A percentile compares a stretch with the other conserved stretches of the same genome.
Evolutionary conservation across 306 rosid species (phyloP).

Genomic region (Rubus parviflorus): DNA sequence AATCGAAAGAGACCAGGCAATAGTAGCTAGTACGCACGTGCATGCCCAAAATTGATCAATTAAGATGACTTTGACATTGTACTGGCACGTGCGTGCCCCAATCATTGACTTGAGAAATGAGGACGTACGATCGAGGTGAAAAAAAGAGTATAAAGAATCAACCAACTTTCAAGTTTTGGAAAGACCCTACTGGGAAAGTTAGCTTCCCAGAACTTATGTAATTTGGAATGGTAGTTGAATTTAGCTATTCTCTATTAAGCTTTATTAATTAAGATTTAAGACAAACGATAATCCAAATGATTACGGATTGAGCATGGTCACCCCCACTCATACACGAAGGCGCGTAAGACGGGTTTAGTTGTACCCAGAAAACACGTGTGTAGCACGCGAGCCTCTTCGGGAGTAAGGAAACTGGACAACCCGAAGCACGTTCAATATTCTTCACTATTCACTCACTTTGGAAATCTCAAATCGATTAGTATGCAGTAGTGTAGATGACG

Average conservation of each 20-base stretch:
- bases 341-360: neutral
- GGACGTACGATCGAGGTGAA: too few relatives aligned
- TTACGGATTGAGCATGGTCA: neutral
- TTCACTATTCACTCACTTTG: neutral
- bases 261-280: neutral
- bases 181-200: constrained; percentile 19
- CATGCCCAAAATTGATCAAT: too few relatives aligned
- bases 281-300: neutral
- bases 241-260: neutral
- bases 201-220: neutral
- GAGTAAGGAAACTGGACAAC: neutral
- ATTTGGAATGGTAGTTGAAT: constrained; percentile 15
- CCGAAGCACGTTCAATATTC: neutral
- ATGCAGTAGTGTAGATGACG: neutral
- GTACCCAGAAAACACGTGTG: neutral
- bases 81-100: too few relatives aligned
- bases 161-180: constrained; percentile 16
- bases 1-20: too few relatives aligned
- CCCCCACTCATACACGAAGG: neutral
- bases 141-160: neutral
- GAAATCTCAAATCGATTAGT: too few relatives aligned
- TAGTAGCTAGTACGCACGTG: too few relatives aligned
- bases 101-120: too few relatives aligned
- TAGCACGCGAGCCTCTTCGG: neutral
- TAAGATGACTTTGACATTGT: too few relatives aligned